Percentiles rank a stretch among this genome's conserved stretches.
phyloP scores from a whole-genome alignment of 352 stramenopile genomes.

The Peronospora tabacina region DNA sequence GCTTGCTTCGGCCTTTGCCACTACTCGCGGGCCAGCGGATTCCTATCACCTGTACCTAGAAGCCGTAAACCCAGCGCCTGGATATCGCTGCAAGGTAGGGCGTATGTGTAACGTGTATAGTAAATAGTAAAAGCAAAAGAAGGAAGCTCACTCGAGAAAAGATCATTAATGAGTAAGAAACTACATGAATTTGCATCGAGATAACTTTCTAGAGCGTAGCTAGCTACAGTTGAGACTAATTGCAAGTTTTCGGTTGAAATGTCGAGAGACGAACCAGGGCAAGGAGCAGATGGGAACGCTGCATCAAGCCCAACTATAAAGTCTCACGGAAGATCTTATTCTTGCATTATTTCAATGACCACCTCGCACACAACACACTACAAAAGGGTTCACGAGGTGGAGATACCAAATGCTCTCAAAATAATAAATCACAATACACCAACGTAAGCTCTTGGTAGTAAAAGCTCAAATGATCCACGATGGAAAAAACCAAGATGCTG shows the following conservation, averaged over 20 bases:
- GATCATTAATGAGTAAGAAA: not conserved
- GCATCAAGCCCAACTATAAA: conserved; percentile 77
- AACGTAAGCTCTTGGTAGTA: not conserved
- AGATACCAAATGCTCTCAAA: conserved; percentile 78
- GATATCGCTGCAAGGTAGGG: no score
- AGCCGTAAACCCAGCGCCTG: not conserved
- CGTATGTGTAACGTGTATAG: no score
- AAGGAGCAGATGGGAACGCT: conserved; percentile 60
- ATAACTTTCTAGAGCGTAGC: no score
- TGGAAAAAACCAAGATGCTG: not conserved
- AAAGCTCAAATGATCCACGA: conserved; percentile 16
- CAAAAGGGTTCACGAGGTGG: conserved; percentile 53
- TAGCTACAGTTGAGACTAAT: no score
- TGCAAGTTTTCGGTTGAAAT: no score
- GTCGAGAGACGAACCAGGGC: conserved; percentile 67
- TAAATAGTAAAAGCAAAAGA: no score
- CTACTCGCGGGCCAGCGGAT: conserved; percentile 24
- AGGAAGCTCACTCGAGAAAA: not conserved
- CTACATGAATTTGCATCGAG: no score
- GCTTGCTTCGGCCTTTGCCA: conserved; percentile 12
- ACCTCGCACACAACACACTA: conserved; percentile 47
- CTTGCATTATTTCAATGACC: conserved; percentile 83
- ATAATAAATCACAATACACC: not conserved
- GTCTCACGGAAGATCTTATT: conserved; percentile 33
- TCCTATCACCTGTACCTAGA: conserved; percentile 20